Evolutionary conservation across 306 rosid species (phyloP), one percentile per base, ranked within the genome.

Genomic region (Vigna trinervia): DNA sequence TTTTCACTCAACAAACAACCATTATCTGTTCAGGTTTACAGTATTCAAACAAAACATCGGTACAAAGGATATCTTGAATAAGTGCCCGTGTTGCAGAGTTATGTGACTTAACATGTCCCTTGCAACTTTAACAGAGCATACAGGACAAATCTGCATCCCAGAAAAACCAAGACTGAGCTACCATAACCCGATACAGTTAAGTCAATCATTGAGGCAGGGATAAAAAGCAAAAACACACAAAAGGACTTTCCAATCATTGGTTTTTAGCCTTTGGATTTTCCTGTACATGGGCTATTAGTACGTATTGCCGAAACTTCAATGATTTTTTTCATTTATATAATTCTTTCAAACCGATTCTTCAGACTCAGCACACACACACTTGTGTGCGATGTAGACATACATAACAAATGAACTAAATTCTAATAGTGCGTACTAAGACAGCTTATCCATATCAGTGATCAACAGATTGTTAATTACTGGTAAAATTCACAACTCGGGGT

Each of bases 61-160:
- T 6, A 36, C 11, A 69, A 90, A 95, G 97, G 98, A 95, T 95
- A 96, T 91, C 96, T 96, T 92, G 78, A 89, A 91, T 76, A 96
- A 88, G 84, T 96, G 91, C 17, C 97, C 97, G 73, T 96, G 99
- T 63, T 96, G 98, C 85, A 89, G 85, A 1, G 93, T 96, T 80
- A 96, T 91, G 84, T 96, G 99, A 80, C 96, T 89, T 52, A 91
- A 81, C 94, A 96, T 87, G 88, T 96, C 99, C 75, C 90, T 79
- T 36, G 90, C 78, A 84, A 96, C 95, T 88, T 84, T 96, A 76
- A 92, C 91, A 2, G 98, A 90, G 90, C 99, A 96, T 81, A 96
- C 79, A 26, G 99, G 98, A 71, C 99, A 96, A 83, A 84, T 82
- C 99, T 96, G 97, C 90, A 86, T 58, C 38, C 68, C 64, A 69